Conservation (phyloP, 768 basidiomycete species). For the Saitozyma podzolica region DNA sequence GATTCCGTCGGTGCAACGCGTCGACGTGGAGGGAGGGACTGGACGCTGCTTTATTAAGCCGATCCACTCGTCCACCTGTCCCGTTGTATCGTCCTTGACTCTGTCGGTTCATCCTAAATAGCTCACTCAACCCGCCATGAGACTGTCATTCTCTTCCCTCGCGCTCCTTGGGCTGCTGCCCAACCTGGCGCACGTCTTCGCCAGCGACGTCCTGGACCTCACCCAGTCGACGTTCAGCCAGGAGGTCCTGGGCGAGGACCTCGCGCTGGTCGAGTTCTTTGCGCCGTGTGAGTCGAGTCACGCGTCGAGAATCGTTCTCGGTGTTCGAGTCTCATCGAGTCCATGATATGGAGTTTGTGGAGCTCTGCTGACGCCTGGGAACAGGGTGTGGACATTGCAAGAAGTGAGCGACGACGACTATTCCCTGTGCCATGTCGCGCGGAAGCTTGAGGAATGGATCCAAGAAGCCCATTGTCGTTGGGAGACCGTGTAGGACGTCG, state of each 20-base stretch:
- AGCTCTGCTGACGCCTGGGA: not conserved
- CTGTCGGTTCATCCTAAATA: too few species aligned
- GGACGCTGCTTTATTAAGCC: not conserved
- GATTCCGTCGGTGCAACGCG: too few species aligned
- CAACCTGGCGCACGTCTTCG: conserved; percentile 22
- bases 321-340: too few species aligned
- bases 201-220: conserved; percentile 78
- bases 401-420: conserved; percentile 51
- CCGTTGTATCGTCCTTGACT: too few species aligned
- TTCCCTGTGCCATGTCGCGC: not conserved
- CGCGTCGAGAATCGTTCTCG: too few species aligned
- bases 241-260: conserved; percentile 64
- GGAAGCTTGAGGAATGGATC: too few species aligned
- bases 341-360: not conserved
- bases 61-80: too few species aligned
- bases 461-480: not conserved
- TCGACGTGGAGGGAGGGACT: not conserved
- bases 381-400: conserved; percentile 93
- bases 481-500: not conserved
- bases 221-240: conserved; percentile 69
- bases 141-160: not conserved
- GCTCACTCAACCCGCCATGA: not conserved
- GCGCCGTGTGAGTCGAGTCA: conserved; percentile 38
- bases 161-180: not conserved
- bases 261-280: conserved; percentile 76